Conservation (phyloP, 441 rosid species). For the Viola pubescens region DNA sequence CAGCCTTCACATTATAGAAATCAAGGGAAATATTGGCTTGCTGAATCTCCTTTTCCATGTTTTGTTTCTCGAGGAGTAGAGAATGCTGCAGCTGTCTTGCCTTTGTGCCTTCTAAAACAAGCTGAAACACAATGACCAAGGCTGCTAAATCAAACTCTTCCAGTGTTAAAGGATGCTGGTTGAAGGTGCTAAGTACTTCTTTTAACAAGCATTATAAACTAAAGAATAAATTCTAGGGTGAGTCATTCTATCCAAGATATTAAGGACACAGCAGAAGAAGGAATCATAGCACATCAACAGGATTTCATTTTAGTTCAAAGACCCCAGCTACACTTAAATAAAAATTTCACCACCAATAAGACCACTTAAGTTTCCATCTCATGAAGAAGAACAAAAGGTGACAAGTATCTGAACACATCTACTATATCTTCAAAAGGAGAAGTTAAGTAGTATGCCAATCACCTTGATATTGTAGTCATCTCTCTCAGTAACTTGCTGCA, state of each 20-base stretch:
- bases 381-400: too few relatives aligned
- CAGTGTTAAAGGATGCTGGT: too few relatives aligned
- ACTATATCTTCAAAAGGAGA: neutral
- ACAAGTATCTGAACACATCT: too few relatives aligned
- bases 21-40: conserved; percentile 58
- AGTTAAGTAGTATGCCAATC: conserved; percentile 5
- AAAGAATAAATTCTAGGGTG: too few relatives aligned
- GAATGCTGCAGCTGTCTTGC: conserved; percentile 74
- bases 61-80: conserved; percentile 47
- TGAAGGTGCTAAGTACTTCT: too few relatives aligned
- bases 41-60: conserved; percentile 64
- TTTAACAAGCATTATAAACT: too few relatives aligned
- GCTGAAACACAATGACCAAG: conserved; percentile 46
- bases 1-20: conserved; percentile 55
- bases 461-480: conserved; percentile 99
- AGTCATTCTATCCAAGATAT: too few relatives aligned
- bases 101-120: conserved; percentile 69
- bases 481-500: conserved; percentile 92
- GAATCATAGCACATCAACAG: too few relatives aligned
- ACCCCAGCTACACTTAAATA: too few relatives aligned
- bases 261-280: too few relatives aligned
- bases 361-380: neutral
- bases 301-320: too few relatives aligned
- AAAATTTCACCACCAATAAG: too few relatives aligned
- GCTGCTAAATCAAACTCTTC: conserved; percentile 14